Evolutionary conservation across 1,139 yeast genomes (phyloP), one percentile per base, ranked within the genome.

Genomic region (Yamadazyma triangularis): DNA sequence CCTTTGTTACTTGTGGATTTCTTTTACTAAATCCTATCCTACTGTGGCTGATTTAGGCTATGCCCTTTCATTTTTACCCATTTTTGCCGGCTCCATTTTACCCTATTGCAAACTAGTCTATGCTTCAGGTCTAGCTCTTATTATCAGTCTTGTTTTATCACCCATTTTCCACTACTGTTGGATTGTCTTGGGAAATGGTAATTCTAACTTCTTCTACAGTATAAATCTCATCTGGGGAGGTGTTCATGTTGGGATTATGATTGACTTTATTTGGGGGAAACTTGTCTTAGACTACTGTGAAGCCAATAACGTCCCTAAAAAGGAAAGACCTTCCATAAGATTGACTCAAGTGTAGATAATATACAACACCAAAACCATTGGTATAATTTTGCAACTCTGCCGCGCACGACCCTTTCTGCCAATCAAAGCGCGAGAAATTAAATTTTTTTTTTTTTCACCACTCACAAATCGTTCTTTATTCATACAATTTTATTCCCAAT

Each of bases 191-290:
- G 96, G 96, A 10, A 87, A 93, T 19, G 99, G 97, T 15, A 91
- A 91, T 60, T 81, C 96, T 39, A 91, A 91, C 59, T 91, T 91
- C 64, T 91, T 88, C 63, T 91, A 89, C 62, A 95, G 97, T 31
- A 84, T 91, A 45, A 87, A 93, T 14, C 69, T 91, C 40, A 84
- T 83, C 3, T 84, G 89, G 61, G 81, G 87, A 0, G 63, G 79
- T 11, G 86, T 88, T 3, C 72, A 88, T 46, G 77, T 79, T 1
- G 58, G 86, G 22, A 64, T 86, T 3, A 48, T 88, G 20, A 70
- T 83, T 36, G 98, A 93, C 48, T 72, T 86, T 42, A 59, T 82
- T 9, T 89, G 97, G 96, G 86, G 85, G 2, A 77, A 79, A 42
- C 56, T 91, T 31, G 73, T 84, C 23, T 56, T 64, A 30, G 96